Conservation (phyloP, 306 rosid genomes). For the Gleditsia sinensis region DNA sequence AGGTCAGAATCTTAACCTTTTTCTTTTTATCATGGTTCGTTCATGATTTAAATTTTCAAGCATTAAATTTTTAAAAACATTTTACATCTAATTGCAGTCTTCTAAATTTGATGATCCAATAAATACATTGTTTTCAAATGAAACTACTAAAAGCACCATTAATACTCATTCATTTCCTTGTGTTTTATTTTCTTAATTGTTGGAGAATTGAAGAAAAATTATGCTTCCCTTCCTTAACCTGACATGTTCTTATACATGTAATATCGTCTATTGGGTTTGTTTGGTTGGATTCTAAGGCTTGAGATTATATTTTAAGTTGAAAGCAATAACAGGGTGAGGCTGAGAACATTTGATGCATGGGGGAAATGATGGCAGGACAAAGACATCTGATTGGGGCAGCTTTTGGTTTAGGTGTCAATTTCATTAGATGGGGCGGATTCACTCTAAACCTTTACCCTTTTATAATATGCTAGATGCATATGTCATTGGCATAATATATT, state of each 20-base stretch:
- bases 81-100: neutral
- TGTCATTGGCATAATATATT: neutral
- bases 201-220: conserved; percentile 14
- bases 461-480: neutral
- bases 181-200: conserved; percentile 1
- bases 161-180: neutral
- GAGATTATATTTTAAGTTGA: neutral
- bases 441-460: neutral
- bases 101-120: neutral
- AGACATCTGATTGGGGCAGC: neutral
- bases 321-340: neutral
- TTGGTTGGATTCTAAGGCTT: conserved; percentile 7
- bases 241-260: neutral
- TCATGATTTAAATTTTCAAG: neutral
- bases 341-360: neutral
- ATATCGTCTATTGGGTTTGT: neutral
- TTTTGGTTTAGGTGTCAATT: neutral
- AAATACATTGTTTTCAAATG: conserved; percentile 19
- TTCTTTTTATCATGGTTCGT: conserved; percentile 25
- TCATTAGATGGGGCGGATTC: no score
- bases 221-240: no score
- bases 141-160: neutral
- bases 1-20: conserved; percentile 56
- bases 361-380: conserved; percentile 2
- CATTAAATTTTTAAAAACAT: neutral